Evolutionary conservation across 2,329 filamentous ascomycete species (phyloP), one percentile per base, ranked within the genome.

Genomic region (Bipolaris victoriae): DNA sequence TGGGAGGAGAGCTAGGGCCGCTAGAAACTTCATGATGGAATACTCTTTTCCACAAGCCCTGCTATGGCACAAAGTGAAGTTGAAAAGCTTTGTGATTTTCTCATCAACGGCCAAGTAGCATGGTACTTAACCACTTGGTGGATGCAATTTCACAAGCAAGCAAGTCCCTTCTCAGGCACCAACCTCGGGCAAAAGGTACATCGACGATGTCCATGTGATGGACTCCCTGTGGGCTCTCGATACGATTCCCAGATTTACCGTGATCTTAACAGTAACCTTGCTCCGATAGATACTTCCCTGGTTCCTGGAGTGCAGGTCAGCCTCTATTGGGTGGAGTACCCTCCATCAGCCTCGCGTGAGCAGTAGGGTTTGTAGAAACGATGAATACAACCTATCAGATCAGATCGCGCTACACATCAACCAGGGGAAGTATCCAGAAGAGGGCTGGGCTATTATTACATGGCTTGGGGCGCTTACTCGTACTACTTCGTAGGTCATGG

Each of bases 21-120:
- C 26, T 29, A 60, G 45, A 33, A 67, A 40, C 65, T 71, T 74
- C 74, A 76, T 76, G 35, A 48, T 71, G 53, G 18, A 31, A 16
- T 43, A 18, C 5, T 40, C 20, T 37, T 39, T 16, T 33, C n/a
- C 44, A 35, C 4, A 49, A 41, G 3, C 37, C 44, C 50, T 48
- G 22, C n/a, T 45, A 9, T 40, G 10, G 16, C 16, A 49, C 16
- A 33, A 40, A 35, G 22, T 37, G 26, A 58, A 47, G 43, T 29
- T 3, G 5, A 22, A 20, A 39, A 16, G 20, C 16, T 35, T n/a
- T 52, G 20, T 39, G 44, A 26, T 11, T 54, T 31, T 24, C 13
- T 29, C 16, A 18, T 33, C 15, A 16, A 22, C 18, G 37, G 50
- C 53, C 59, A 49, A 57, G 56, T 47, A 55, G 55, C 13, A 35